A percentile compares a stretch with the other conserved stretches of the same genome.
Evolutionary conservation across 108 stramenopile species (phyloP).

Genomic region (Skeletonema costatum): DNA sequence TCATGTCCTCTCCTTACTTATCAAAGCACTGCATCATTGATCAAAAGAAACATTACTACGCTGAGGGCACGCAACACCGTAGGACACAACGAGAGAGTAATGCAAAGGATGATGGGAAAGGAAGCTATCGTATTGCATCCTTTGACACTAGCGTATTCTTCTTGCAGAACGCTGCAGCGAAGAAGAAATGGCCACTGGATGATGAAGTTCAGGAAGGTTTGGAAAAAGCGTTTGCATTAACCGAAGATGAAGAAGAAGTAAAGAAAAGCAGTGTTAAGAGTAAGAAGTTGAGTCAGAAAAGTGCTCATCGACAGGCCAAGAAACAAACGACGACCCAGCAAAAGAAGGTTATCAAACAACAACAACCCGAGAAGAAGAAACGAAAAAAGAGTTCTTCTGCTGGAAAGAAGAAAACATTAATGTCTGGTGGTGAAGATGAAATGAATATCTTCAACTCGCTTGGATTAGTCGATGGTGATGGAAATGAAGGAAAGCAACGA

Average conservation of each 20-base stretch:
- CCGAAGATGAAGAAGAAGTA: background rate
- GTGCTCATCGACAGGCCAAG: background rate
- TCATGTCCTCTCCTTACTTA: slow-evolving; percentile 54
- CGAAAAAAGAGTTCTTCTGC: background rate
- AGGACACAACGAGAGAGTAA: background rate
- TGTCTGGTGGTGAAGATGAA: slow-evolving; percentile 40
- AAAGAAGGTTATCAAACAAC: background rate
- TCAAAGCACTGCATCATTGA: slow-evolving; percentile 60
- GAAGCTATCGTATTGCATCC: slow-evolving; percentile 69
- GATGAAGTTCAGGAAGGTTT: slow-evolving; percentile 31
- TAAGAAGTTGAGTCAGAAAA: background rate
- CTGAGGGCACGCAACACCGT: slow-evolving; percentile 84
- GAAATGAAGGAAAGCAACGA: background rate
- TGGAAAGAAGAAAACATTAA: slow-evolving; percentile 19
- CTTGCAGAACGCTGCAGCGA: slow-evolving; percentile 71
- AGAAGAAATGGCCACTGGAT: slow-evolving; percentile 52
- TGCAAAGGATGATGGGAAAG: slow-evolving; percentile 24
- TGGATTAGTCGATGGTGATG: slow-evolving; percentile 19
- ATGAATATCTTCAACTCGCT: slow-evolving; percentile 42
- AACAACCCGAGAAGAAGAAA: background rate
- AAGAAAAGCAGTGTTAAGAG: background rate
- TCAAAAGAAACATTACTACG: slow-evolving; percentile 75
- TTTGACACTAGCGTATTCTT: slow-evolving; percentile 87
- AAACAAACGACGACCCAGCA: background rate
- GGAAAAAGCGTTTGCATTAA: slow-evolving; percentile 55